Conservation (phyloP, 2,329 filamentous ascomycete species). For the Colletotrichum musicola region DNA sequence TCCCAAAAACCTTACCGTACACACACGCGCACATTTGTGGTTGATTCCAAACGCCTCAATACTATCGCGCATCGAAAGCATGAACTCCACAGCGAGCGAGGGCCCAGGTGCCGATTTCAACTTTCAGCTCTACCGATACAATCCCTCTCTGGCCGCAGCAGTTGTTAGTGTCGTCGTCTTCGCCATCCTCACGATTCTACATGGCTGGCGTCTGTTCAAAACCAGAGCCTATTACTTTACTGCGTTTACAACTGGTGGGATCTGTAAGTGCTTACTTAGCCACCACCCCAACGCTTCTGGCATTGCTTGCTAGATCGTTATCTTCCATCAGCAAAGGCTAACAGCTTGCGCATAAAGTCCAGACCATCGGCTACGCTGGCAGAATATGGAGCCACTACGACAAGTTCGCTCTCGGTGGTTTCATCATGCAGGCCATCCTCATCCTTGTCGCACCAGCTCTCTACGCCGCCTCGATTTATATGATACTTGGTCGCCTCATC, state of each 20-base stretch:
- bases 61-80: neutral
- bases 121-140: slow-evolving; percentile 40
- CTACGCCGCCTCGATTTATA: slow-evolving; percentile 40
- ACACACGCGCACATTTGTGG: too few relatives aligned
- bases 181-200: slow-evolving; percentile 16
- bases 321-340: neutral
- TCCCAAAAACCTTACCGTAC: too few relatives aligned
- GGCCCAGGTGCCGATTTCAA: slow-evolving; percentile 16
- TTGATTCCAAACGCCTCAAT: too few relatives aligned
- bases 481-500: slow-evolving; percentile 49
- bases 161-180: slow-evolving; percentile 29
- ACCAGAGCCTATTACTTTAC: slow-evolving; percentile 37
- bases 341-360: slow-evolving; percentile 21
- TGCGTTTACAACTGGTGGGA: slow-evolving; percentile 35
- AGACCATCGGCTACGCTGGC: slow-evolving; percentile 43
- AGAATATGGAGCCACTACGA: slow-evolving; percentile 41
- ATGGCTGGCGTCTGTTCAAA: slow-evolving; percentile 31
- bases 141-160: slow-evolving; percentile 34
- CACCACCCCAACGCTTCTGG: neutral
- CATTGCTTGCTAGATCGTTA: neutral
- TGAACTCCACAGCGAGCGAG: neutral
- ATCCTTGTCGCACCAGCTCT: slow-evolving; percentile 42
- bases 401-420: slow-evolving; percentile 34
- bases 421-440: slow-evolving; percentile 43
- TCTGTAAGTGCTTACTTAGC: slow-evolving; percentile 23